These are phyloP conservation scores for Aaosphaeria pasadenensis DNA, from an alignment of 2,329 filamentous ascomycete genomes.

Conservation along the genomic window DNA sequence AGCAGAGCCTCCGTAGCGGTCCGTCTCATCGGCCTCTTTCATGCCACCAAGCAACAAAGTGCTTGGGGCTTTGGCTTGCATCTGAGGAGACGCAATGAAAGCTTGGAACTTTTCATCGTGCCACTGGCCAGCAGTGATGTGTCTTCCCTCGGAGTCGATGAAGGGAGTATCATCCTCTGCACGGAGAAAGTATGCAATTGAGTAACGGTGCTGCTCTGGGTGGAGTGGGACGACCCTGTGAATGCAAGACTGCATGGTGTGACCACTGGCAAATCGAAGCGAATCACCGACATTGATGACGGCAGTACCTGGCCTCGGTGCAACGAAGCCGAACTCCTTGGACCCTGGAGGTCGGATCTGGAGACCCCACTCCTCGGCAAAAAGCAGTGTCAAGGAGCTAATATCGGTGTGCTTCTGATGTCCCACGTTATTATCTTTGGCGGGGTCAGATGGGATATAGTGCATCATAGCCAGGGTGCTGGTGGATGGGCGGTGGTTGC, in stretches of 20 bases:
- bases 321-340: constrained; percentile 41
- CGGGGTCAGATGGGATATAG: constrained; percentile 23
- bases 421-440: constrained; percentile 20
- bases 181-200: constrained; percentile 58
- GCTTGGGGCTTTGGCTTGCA: constrained; percentile 19
- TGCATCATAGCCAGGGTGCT: constrained; percentile 33
- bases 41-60: constrained; percentile 26
- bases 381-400: constrained; percentile 34
- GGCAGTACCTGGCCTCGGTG: constrained; percentile 50
- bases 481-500: constrained; percentile 29
- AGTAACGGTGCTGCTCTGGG: constrained; percentile 55
- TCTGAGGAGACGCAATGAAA: constrained; percentile 20
- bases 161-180: constrained; percentile 58
- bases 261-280: constrained; percentile 53
- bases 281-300: constrained; percentile 60
- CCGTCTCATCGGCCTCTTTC: constrained; percentile 22
- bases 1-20: constrained; percentile 3
- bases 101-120: constrained; percentile 33
- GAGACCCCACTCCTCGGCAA: constrained; percentile 57
- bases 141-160: constrained; percentile 53
- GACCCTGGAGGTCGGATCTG: constrained; percentile 53
- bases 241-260: constrained; percentile 56
- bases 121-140: constrained; percentile 48
- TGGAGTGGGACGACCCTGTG: constrained; percentile 56
- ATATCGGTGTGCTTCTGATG: constrained; percentile 35